Conservation (phyloP, 345 rosid species). For the Populus euphratica region DNA sequence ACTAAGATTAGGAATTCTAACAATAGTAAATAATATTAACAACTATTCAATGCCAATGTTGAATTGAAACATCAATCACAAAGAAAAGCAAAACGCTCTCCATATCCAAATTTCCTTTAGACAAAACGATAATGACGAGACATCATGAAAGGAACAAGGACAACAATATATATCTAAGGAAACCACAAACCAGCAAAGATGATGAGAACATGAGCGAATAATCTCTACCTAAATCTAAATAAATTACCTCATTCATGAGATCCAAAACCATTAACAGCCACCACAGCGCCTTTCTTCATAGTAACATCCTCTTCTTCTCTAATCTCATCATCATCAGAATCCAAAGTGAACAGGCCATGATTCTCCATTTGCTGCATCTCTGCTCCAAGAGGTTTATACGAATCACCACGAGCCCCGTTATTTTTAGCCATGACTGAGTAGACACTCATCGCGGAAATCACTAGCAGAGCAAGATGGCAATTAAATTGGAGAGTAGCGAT, state of each 20-base stretch:
- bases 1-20: background rate
- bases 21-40: background rate
- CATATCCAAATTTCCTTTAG: background rate
- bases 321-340: conserved; percentile 68
- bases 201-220: conserved; percentile 12
- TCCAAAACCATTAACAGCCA: conserved; percentile 48
- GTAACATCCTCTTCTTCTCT: conserved; percentile 36
- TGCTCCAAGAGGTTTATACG: conserved; percentile 64
- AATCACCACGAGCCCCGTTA: conserved; percentile 40
- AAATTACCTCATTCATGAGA: conserved; percentile 44
- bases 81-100: background rate
- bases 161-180: background rate
- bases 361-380: conserved; percentile 52
- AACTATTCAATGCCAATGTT: background rate
- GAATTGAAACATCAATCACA: background rate
- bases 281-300: conserved; percentile 19
- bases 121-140: background rate
- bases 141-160: background rate
- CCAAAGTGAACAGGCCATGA: conserved; percentile 54
- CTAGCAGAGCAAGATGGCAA: conserved; percentile 77
- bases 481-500: conserved; percentile 91
- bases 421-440: conserved; percentile 47
- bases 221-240: background rate
- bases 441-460: conserved; percentile 40
- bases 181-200: background rate